phyloP scores from a whole-genome alignment of 164 flowering plant species.

The Echeveria elegans region DNA sequence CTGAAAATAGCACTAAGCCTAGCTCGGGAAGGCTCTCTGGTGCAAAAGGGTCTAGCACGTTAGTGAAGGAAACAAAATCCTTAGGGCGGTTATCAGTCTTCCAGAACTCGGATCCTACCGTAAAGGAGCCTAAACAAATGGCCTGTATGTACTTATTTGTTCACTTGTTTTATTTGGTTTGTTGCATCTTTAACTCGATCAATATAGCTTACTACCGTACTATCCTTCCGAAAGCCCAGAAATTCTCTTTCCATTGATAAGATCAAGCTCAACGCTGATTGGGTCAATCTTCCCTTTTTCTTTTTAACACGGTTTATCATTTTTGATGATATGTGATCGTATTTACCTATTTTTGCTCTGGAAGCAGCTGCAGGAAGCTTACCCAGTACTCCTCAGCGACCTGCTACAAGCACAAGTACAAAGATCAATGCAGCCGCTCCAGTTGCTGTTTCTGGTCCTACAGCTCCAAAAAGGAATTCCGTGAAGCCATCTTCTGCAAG shows the following conservation, averaged over 20 bases:
- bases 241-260: neutral
- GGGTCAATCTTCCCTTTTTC: neutral
- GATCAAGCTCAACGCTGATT: neutral
- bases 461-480: constrained; percentile 41
- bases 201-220: neutral
- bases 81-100: constrained; percentile 45
- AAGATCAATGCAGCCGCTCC: constrained; percentile 31
- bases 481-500: constrained; percentile 35
- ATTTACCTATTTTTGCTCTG: constrained; percentile 4
- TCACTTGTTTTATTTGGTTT: neutral
- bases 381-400: constrained; percentile 82
- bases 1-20: constrained; percentile 53
- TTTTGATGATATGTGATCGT: constrained; percentile 10
- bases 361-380: constrained; percentile 54
- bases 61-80: constrained; percentile 58
- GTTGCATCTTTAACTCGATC: neutral
- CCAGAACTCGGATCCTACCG: constrained; percentile 43
- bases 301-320: neutral
- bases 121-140: constrained; percentile 44
- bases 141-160: constrained; percentile 37
- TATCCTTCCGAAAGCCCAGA: neutral
- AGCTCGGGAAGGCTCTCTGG: constrained; percentile 55
- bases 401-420: constrained; percentile 27
- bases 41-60: constrained; percentile 52
- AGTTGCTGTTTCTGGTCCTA: constrained; percentile 27